Evolutionary conservation across 805 yeast species (phyloP), one percentile per base, ranked within the genome.

Genomic region (Starmerella ratchasimensis): DNA sequence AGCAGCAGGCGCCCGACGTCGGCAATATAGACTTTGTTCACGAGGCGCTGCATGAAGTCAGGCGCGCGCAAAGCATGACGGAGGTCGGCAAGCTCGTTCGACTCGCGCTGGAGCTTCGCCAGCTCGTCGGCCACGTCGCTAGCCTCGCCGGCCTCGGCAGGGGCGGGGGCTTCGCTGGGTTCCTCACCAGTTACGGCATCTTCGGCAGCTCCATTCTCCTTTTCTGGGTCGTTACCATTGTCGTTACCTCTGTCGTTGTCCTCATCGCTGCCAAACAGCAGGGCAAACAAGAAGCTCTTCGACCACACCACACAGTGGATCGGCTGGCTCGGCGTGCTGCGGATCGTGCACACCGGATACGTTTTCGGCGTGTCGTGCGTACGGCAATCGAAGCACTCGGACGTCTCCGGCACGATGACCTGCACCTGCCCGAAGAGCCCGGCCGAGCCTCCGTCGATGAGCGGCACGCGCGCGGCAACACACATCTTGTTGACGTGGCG

Each of bases 251-350:
- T n/a, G 5, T 62, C 65, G 3, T 15, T n/a, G 3, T 28, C 36
- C 6, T 57, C 64, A 5, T 48, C 55, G 9, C 54, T 53, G 19
- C 65, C 68, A 25, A 84, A 88, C 26, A 90, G 62, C 52, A 83
- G 93, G 18, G 72, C 67, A 54, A 90, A 84, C 36, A 90, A 60
- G 53, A 82, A 93, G 49, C 80, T 82, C 55, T 90, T 90, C 7
- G 96, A 93, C 99, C 99, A 90, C 1, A 93, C 94, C 19, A 90
- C 77, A 57, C 95, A 84, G 54, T 90, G 99, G 5, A 90, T 77
- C 0, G 96, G 96, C 53, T 80, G 84, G 0, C 94, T 81, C 0
- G 99, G 99, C 0, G 98, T 90, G 5, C 95, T 82, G 46, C 99
- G 67, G 41, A 90, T 90, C 0, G 98, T 90, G 57, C 99, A 90